Conservation (phyloP, 768 basidiomycete species). For the Hericium erinaceus region DNA sequence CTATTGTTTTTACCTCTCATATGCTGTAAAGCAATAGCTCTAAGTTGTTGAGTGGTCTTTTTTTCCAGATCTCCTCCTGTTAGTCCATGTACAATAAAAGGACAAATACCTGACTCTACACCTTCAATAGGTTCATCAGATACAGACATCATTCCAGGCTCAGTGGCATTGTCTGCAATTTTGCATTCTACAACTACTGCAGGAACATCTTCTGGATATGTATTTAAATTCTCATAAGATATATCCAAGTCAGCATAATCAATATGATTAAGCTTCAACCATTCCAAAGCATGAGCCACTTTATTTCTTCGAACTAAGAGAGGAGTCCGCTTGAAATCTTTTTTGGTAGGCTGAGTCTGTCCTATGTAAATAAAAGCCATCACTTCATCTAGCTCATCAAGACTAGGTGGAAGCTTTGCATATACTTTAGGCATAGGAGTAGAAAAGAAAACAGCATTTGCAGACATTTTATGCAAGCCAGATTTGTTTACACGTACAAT, state of each 20-base stretch:
- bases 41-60: background rate
- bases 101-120: background rate
- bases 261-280: conserved; percentile 15
- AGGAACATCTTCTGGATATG: conserved; percentile 4
- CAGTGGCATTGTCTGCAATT: background rate
- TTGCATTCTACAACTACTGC: conserved; percentile 1
- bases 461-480: conserved; percentile 17
- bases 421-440: conserved; percentile 9
- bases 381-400: conserved; percentile 12
- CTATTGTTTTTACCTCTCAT: background rate
- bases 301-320: conserved; percentile 16
- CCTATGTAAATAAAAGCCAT: conserved; percentile 25
- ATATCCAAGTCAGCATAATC: conserved; percentile 11
- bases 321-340: conserved; percentile 19
- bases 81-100: conserved; percentile 6
- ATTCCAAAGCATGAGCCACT: conserved; percentile 12
- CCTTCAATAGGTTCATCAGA: background rate
- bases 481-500: conserved; percentile 20
- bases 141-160: background rate
- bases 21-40: conserved; percentile 1
- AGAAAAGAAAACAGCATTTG: conserved; percentile 12
- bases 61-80: background rate
- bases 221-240: conserved; percentile 1
- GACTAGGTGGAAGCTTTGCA: conserved; percentile 6
- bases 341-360: conserved; percentile 15